Evolutionary conservation across 1,139 yeast species (phyloP).

Genomic region (Blastobotrys buckinghamii): DNA sequence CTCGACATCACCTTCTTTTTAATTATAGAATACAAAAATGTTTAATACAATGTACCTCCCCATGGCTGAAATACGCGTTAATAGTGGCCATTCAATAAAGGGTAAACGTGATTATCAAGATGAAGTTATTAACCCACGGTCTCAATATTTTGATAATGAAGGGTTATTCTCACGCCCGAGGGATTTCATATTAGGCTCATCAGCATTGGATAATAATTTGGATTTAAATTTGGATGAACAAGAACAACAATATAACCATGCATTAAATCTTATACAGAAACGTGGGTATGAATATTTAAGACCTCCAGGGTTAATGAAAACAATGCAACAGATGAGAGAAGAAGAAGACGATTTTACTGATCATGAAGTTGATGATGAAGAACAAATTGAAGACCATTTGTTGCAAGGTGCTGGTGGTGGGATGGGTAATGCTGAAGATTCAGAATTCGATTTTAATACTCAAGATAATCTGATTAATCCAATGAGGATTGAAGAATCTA

Average conservation of each 20-base stretch:
- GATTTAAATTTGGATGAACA: constrained; percentile 6
- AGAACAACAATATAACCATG: constrained; percentile 14
- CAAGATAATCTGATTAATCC: not conserved
- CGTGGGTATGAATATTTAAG: constrained; percentile 22
- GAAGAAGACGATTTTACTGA: constrained; percentile 16
- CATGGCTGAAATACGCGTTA: not conserved
- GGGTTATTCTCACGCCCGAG: too few species aligned
- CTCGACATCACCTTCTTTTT: too few species aligned
- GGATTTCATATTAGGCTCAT: too few species aligned
- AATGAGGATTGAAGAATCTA: not conserved
- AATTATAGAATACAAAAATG: not conserved
- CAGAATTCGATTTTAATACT: constrained; percentile 19
- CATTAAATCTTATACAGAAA: constrained; percentile 21
- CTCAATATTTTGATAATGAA: not conserved
- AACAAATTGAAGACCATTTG: constrained; percentile 13
- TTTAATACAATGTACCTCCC: not conserved
- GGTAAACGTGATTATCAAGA: not conserved
- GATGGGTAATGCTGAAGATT: constrained; percentile 16
- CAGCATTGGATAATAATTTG: not conserved
- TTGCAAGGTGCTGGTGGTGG: constrained; percentile 11
- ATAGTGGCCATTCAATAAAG: not conserved
- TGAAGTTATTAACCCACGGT: not conserved
- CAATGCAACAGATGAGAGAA: constrained; percentile 23
- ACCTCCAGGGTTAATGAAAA: constrained; percentile 24
- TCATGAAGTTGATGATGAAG: constrained; percentile 18